Evolutionary conservation across 1,284 basidiomycete species (phyloP).

Genomic region (Boletus albobrunnescens): DNA sequence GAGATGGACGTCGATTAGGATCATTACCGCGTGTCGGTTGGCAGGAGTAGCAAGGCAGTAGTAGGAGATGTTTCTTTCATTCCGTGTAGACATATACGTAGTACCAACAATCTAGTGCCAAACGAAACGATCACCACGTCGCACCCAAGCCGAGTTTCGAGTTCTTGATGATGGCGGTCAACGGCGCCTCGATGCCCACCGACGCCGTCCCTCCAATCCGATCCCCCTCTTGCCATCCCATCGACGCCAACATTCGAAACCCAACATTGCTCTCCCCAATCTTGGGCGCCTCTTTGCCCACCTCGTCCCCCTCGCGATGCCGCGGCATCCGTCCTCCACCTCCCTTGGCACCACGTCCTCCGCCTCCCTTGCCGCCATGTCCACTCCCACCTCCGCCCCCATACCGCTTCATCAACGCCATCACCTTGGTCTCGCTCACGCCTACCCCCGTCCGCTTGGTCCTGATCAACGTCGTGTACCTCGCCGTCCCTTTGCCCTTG

Average conservation of each 20-base stretch:
- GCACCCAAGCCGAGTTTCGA: conserved; percentile 72
- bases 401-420: conserved; percentile 45
- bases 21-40: too few species aligned
- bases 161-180: conserved; percentile 71
- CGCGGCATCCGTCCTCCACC: conserved; percentile 35
- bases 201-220: conserved; percentile 54
- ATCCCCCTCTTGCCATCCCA: conserved; percentile 76
- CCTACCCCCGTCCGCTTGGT: conserved; percentile 54
- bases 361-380: too few species aligned
- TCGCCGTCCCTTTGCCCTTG: conserved; percentile 57
- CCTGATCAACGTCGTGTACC: conserved; percentile 71
- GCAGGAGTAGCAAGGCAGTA: too few species aligned
- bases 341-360: too few species aligned
- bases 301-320: conserved; percentile 70
- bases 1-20: conserved; percentile 82
- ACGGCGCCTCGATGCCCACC: conserved; percentile 58
- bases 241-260: conserved; percentile 69
- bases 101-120: conserved; percentile 5
- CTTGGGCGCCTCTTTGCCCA: conserved; percentile 76
- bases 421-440: conserved; percentile 59
- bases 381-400: too few species aligned
- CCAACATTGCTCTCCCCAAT: conserved; percentile 69
- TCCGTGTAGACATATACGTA: conserved; percentile 19
- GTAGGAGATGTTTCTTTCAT: neutral
- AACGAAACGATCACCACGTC: conserved; percentile 13